These are phyloP conservation scores for Suillus subalutaceus DNA, from an alignment of 768 basidiomycete species.

Conservation along the genomic window DNA sequence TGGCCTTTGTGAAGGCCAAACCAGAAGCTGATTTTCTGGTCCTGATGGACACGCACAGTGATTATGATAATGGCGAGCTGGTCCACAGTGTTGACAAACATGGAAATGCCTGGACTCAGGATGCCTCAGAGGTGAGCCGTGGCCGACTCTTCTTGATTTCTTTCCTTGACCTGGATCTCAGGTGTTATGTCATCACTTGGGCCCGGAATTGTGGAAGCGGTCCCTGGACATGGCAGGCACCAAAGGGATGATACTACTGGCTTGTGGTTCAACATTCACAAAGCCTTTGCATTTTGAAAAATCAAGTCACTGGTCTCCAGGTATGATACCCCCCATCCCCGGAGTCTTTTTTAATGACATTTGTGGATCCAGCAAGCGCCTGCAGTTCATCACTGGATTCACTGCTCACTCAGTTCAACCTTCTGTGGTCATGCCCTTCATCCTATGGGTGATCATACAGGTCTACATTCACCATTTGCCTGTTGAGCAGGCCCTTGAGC, in stretches of 20 bases:
- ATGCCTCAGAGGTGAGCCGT: not conserved
- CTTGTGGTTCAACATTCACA: not conserved
- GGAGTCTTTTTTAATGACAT: not conserved
- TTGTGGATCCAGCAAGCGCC: not conserved
- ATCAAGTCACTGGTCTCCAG: not conserved
- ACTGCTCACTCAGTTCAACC: not conserved
- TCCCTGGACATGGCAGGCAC: not conserved
- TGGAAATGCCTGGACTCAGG: not conserved
- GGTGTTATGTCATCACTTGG: not conserved
- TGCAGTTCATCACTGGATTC: not conserved
- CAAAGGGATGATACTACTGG: not conserved
- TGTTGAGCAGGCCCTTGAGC: not conserved
- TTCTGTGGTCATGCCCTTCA: not conserved
- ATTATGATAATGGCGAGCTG: not conserved
- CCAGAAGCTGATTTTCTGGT: not conserved
- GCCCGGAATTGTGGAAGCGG: not conserved
- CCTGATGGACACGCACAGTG: not conserved
- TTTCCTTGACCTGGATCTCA: not conserved
- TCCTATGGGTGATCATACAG: not conserved
- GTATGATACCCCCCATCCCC: not conserved
- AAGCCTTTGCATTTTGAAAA: not conserved
- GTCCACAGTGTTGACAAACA: not conserved
- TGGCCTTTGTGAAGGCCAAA: not conserved
- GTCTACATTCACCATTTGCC: not conserved
- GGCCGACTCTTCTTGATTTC: not conserved